Evolutionary conservation across 2,329 filamentous ascomycete species (phyloP).

Genomic region (Aspergillus glaucus): DNA sequence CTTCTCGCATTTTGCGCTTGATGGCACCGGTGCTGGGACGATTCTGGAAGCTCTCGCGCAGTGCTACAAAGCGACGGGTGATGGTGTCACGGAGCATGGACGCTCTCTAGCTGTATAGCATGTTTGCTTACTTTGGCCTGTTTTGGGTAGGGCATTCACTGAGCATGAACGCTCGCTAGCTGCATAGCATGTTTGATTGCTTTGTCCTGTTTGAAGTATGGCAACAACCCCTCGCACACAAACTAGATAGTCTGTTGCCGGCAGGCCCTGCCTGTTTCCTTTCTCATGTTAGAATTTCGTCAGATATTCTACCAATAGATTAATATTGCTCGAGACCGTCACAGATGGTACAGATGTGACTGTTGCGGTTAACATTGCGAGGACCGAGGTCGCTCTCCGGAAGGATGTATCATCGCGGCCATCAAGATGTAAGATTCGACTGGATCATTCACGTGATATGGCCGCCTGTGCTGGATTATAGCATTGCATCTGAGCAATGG

Average conservation of each 20-base stretch:
- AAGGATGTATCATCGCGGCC: constrained; percentile 1
- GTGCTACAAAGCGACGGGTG: neutral
- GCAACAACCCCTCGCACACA: too few relatives aligned
- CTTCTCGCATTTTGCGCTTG: constrained; percentile 5
- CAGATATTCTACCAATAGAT: too few relatives aligned
- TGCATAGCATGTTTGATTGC: too few relatives aligned
- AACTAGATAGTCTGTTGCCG: too few relatives aligned
- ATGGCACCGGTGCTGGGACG: constrained; percentile 5
- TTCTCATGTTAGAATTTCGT: too few relatives aligned
- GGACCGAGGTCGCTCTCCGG: neutral
- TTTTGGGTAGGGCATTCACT: too few relatives aligned
- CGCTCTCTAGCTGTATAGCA: too few relatives aligned
- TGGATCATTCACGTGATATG: constrained; percentile 1
- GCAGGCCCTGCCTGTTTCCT: too few relatives aligned
- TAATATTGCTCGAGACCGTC: too few relatives aligned
- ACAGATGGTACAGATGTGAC: neutral
- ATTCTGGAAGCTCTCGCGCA: constrained; percentile 2
- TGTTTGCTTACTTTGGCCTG: too few relatives aligned
- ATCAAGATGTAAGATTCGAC: neutral
- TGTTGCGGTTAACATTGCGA: neutral
- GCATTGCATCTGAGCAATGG: constrained; percentile 2
- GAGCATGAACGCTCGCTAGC: too few relatives aligned
- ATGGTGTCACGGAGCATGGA: neutral
- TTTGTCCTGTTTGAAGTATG: too few relatives aligned
- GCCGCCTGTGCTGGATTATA: constrained; percentile 1